Base-by-base conservation (phyloP, 495 filamentous ascomycete species). In the Saxispiralis lemnorum region DNA sequence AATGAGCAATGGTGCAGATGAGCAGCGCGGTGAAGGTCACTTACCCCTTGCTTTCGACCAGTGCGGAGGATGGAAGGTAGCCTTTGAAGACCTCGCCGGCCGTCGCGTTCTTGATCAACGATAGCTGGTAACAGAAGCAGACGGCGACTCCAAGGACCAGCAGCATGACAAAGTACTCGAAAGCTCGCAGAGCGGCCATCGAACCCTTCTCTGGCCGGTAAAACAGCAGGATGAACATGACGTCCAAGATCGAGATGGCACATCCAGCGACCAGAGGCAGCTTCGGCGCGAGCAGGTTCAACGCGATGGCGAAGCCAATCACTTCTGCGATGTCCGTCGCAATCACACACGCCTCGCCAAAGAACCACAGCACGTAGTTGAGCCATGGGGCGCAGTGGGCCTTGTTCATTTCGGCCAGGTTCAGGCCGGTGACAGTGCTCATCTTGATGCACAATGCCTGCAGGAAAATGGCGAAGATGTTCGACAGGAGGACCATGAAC, bases 251-350 rank as follows among this genome's bases (percentile, higher is more conserved):
- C 2, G 82, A 87, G 38, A 94, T 71, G 18, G 82, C 84, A 55
- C 86, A 93, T 20, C 86, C 86, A 11, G 81, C 85, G 1, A 89
- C 78, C 2, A 94, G 65, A 1, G 86, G 86, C 6, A 94, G 69
- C 18, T 83, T 69, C 13, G 47, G 20, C 5, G 31, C 35, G 2
- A 94, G 70, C 11, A 94, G 61, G 54, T 93, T 89, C 44, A 93
- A 66, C n/a, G 81, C 81, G 54, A 94, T 93, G 2, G 86, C 85
- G 1, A 81, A 87, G 32, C 86, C 86, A 48, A 93, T 83, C 31
- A 94, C 83, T 70, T 94, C 86, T 35, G 86, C 85, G 57, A 94
- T 87, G 61, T 92, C 83, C 2, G 83, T 92, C 2, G 83, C 83
- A 48, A 92, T 75, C 54, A 92, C 88, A 39, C 83, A 83, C 12